Conservation (phyloP, 1,284 basidiomycete genomes). For the Ustilago bromivora region DNA sequence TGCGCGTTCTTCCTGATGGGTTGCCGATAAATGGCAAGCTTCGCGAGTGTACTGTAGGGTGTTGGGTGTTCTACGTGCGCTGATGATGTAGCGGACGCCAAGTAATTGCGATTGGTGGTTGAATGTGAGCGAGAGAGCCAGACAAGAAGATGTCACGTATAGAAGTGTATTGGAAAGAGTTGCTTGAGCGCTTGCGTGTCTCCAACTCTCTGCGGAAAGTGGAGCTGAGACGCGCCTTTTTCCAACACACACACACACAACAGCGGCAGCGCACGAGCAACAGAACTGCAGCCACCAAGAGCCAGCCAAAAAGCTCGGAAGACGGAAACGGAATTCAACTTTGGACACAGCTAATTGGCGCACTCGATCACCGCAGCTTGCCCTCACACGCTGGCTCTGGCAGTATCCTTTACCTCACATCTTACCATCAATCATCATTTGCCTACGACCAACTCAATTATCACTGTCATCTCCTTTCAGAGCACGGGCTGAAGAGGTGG, state of each 20-base stretch:
- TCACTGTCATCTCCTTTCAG: background rate
- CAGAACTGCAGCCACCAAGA: slow-evolving; percentile 7
- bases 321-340: slow-evolving; percentile 11
- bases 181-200: slow-evolving; percentile 41
- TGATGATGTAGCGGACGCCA: too few species aligned
- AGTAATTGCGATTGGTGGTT: too few species aligned
- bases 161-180: slow-evolving; percentile 1
- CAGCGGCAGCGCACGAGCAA: slow-evolving; percentile 11
- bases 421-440: slow-evolving; percentile 4
- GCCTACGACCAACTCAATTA: background rate
- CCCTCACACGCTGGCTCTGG: slow-evolving; percentile 11
- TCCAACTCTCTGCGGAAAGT: slow-evolving; percentile 15
- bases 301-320: slow-evolving; percentile 13
- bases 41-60: too few species aligned
- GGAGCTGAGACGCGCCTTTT: slow-evolving; percentile 30
- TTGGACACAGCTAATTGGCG: slow-evolving; percentile 13
- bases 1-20: background rate
- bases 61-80: too few species aligned
- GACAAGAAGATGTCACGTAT: slow-evolving; percentile 9
- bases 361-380: slow-evolving; percentile 33
- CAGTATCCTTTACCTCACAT: slow-evolving; percentile 1
- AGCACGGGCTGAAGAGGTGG: background rate
- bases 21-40: background rate
- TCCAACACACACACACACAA: slow-evolving; percentile 1
- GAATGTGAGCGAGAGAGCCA: background rate